A percentile compares a stretch with the other conserved stretches of the same genome.
Evolutionary conservation across 352 stramenopile genomes (phyloP).

Genomic region (Pythium aquatile): DNA sequence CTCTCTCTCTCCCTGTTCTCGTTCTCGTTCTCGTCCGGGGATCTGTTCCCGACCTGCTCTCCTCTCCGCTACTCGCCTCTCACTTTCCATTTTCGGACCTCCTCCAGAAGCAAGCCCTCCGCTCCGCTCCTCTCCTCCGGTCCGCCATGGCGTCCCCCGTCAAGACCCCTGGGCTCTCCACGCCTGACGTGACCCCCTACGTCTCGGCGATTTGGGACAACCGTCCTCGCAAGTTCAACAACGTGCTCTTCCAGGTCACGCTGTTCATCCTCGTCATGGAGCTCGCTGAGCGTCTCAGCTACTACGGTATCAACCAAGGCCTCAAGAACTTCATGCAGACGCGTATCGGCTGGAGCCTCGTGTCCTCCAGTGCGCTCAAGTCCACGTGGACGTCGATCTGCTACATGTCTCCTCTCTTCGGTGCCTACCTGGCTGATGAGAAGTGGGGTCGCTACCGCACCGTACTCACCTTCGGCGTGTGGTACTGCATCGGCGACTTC

Average conservation of each 20-base stretch:
- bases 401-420: constrained; percentile 56
- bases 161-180: too few species aligned
- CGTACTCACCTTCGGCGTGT: constrained; percentile 57
- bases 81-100: too few species aligned
- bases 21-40: too few species aligned
- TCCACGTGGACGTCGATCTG: constrained; percentile 63
- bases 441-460: constrained; percentile 59
- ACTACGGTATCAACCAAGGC: constrained; percentile 87
- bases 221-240: constrained; percentile 47
- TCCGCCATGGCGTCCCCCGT: too few species aligned
- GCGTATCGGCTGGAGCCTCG: constrained; percentile 49
- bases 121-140: not conserved
- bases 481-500: constrained; percentile 63
- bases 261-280: constrained; percentile 62
- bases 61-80: too few species aligned
- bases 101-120: too few species aligned
- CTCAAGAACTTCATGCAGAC: constrained; percentile 83
- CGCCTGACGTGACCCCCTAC: not conserved
- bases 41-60: too few species aligned
- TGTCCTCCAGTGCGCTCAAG: constrained; percentile 59
- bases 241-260: constrained; percentile 59
- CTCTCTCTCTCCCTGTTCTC: too few species aligned
- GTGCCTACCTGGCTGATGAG: constrained; percentile 59
- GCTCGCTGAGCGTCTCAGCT: constrained; percentile 67
- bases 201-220: constrained; percentile 41